Evolutionary conservation across 495 filamentous ascomycete genomes (phyloP).

Genomic region (Penicillium steckii): DNA sequence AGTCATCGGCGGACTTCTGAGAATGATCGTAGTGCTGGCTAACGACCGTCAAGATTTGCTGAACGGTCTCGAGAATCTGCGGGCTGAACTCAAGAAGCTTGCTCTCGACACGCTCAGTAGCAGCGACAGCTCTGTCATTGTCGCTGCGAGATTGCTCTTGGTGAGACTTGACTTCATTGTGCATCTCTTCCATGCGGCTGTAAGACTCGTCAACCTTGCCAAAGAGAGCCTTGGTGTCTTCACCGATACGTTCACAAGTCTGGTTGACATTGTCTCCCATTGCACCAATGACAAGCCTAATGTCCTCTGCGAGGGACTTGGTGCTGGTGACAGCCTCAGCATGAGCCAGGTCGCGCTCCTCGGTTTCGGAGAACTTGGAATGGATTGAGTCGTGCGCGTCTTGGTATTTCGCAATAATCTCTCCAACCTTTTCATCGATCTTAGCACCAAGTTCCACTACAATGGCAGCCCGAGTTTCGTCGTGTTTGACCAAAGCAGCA

Average conservation of each 20-base stretch:
- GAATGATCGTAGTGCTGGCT: conserved; percentile 76
- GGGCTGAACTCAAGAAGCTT: conserved; percentile 79
- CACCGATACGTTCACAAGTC: conserved; percentile 76
- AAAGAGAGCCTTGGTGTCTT: conserved; percentile 81
- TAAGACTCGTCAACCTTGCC: conserved; percentile 73
- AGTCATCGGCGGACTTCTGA: conserved; percentile 49
- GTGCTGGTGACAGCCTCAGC: conserved; percentile 68
- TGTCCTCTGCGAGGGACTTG: conserved; percentile 79
- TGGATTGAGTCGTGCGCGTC: conserved; percentile 70
- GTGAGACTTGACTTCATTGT: conserved; percentile 67
- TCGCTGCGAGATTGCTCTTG: conserved; percentile 77
- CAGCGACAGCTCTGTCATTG: conserved; percentile 64
- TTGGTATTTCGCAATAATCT: conserved; percentile 78
- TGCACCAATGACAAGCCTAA: conserved; percentile 77
- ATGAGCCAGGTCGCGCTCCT: conserved; percentile 62
- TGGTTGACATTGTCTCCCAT: conserved; percentile 83
- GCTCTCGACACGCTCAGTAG: conserved; percentile 72
- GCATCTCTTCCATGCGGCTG: conserved; percentile 72
- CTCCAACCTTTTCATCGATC: conserved; percentile 75
- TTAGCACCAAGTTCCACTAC: conserved; percentile 59
- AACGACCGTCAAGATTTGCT: conserved; percentile 78
- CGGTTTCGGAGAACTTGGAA: conserved; percentile 64
- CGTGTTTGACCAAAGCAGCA: conserved; percentile 64
- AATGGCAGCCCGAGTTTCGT: conserved; percentile 56
- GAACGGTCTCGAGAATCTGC: conserved; percentile 75